Conservation (phyloP, 345 rosid genomes). For the Euphorbia tirucalli region DNA sequence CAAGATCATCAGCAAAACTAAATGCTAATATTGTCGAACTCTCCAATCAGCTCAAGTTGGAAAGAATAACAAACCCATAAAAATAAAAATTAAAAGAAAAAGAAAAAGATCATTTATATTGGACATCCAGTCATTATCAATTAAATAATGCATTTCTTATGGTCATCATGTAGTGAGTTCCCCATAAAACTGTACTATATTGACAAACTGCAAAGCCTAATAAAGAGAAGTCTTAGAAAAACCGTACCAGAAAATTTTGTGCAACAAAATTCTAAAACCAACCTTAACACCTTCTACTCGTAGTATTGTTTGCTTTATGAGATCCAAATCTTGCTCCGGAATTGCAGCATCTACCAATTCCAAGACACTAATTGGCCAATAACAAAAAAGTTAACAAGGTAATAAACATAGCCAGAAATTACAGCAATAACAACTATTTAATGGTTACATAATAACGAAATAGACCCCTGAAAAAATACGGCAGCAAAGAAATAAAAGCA, state of each 20-base stretch:
- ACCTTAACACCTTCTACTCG: slow-evolving; percentile 86
- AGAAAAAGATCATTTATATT: not conserved
- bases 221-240: not conserved
- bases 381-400: slow-evolving; percentile 26
- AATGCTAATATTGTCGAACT: not conserved
- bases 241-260: not conserved
- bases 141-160: not conserved
- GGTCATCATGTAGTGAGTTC: not conserved
- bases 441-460: not conserved
- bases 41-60: not conserved
- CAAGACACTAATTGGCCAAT: slow-evolving; percentile 51
- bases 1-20: not conserved
- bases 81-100: not conserved
- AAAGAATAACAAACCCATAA: not conserved
- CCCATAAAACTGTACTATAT: not conserved
- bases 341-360: slow-evolving; percentile 97
- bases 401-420: not conserved
- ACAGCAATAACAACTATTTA: not conserved
- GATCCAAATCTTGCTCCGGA: slow-evolving; percentile 66
- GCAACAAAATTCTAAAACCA: slow-evolving; percentile 14
- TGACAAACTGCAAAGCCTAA: not conserved
- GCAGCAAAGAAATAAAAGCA: not conserved
- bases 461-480: not conserved
- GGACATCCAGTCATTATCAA: not conserved
- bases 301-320: slow-evolving; percentile 63